These are phyloP conservation scores for Calvatia gigantea DNA, from an alignment of 768 basidiomycete genomes.

Conservation along the genomic window DNA sequence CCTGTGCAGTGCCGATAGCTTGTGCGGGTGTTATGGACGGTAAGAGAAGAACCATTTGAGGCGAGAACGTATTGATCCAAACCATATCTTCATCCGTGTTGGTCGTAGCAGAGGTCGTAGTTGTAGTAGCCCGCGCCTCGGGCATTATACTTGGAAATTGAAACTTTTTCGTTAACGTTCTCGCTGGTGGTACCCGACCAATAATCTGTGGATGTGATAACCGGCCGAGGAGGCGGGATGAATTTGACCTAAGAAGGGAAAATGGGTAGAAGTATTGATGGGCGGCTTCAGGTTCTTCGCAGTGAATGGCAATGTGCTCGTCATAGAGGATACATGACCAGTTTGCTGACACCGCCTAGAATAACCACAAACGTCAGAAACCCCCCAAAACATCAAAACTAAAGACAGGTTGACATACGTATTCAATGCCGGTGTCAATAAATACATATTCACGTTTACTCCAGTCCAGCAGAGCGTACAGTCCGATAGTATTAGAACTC, in stretches of 20 bases:
- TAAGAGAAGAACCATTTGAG: constrained; percentile 8
- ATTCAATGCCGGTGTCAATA: constrained; percentile 70
- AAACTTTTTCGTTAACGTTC: constrained; percentile 50
- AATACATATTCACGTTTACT: constrained; percentile 62
- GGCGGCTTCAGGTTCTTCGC: constrained; percentile 63
- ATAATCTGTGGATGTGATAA: constrained; percentile 38
- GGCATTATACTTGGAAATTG: constrained; percentile 34
- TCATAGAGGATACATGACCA: constrained; percentile 76
- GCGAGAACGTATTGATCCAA: constrained; percentile 5
- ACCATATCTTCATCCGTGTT: background rate
- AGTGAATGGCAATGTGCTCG: constrained; percentile 67
- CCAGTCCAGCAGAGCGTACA: constrained; percentile 69
- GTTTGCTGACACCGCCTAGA: constrained; percentile 61
- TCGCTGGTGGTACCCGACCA: constrained; percentile 36
- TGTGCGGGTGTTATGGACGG: constrained; percentile 5
- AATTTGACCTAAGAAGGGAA: constrained; percentile 33
- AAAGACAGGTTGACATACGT: constrained; percentile 42
- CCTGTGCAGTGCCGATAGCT: background rate
- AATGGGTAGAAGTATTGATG: constrained; percentile 70
- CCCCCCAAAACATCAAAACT: background rate
- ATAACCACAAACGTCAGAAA: background rate
- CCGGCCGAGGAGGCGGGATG: constrained; percentile 20
- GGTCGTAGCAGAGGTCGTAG: background rate
- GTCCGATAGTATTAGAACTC: constrained; percentile 48
- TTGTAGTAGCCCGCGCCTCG: background rate